phyloP scores from a whole-genome alignment of 352 stramenopile species.

The Hyaloperonospora brassicae region DNA sequence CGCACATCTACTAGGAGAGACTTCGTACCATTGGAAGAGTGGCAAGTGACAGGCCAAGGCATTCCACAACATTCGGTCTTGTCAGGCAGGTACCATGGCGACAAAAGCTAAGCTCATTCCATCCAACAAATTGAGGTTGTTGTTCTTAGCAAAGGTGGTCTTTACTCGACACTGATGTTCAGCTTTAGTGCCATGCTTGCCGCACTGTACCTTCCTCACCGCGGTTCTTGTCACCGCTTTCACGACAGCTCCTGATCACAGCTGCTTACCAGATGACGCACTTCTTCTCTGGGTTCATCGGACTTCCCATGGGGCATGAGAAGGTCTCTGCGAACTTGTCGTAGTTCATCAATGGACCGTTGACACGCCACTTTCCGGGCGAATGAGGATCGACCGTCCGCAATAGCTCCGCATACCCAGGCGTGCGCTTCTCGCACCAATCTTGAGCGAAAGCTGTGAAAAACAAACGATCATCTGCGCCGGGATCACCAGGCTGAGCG shows the following conservation, averaged over 20 bases:
- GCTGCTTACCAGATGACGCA: conserved; percentile 57
- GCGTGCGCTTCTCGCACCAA: conserved; percentile 53
- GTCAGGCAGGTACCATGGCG: too few species aligned
- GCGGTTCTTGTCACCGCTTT: not conserved
- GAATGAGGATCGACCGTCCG: conserved; percentile 49
- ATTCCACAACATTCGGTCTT: too few species aligned
- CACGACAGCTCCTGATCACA: not conserved
- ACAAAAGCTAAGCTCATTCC: too few species aligned
- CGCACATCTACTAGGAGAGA: too few species aligned
- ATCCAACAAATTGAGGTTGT: too few species aligned
- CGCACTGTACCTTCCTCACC: too few species aligned
- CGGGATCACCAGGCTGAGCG: conserved; percentile 14
- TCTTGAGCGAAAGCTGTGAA: conserved; percentile 62
- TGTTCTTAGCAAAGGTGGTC: too few species aligned
- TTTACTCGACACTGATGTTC: too few species aligned
- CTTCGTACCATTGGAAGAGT: too few species aligned
- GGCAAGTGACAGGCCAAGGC: too few species aligned
- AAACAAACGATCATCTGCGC: conserved; percentile 47
- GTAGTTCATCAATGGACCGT: conserved; percentile 59
- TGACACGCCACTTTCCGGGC: conserved; percentile 56
- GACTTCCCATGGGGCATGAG: conserved; percentile 43
- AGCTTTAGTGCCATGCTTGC: too few species aligned
- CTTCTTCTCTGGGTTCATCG: conserved; percentile 63
- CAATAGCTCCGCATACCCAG: conserved; percentile 39
- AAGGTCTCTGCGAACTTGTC: conserved; percentile 57